phyloP scores from a whole-genome alignment of 2,329 filamentous ascomycete species.

The Penicillium palitans region DNA sequence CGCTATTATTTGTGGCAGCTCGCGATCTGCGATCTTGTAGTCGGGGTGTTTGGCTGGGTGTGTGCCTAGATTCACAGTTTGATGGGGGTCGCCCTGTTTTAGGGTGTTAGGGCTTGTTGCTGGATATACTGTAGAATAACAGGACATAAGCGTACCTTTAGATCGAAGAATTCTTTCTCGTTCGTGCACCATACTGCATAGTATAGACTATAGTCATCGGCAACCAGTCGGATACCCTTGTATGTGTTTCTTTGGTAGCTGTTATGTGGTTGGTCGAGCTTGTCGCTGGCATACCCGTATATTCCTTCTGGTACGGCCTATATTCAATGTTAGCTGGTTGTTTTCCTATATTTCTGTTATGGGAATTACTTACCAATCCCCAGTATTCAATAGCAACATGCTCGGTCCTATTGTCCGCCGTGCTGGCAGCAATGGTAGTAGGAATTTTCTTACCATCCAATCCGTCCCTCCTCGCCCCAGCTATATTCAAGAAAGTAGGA shows the following conservation, averaged over 20 bases:
- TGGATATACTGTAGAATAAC: neutral
- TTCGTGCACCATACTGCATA: slow-evolving; percentile 70
- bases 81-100: slow-evolving; percentile 52
- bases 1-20: slow-evolving; percentile 43
- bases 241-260: slow-evolving; percentile 56
- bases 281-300: slow-evolving; percentile 29
- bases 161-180: slow-evolving; percentile 66
- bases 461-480: slow-evolving; percentile 44
- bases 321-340: neutral
- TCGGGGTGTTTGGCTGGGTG: slow-evolving; percentile 19
- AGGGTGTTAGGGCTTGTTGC: neutral
- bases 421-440: slow-evolving; percentile 31
- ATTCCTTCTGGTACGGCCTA: slow-evolving; percentile 32
- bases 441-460: slow-evolving; percentile 59
- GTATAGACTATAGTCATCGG: slow-evolving; percentile 59
- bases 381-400: slow-evolving; percentile 61
- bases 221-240: slow-evolving; percentile 59
- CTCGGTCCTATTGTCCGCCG: slow-evolving; percentile 43
- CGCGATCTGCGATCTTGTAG: slow-evolving; percentile 21
- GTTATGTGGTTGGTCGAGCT: slow-evolving; percentile 16
- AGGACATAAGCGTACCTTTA: slow-evolving; percentile 47
- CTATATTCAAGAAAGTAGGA: slow-evolving; percentile 57
- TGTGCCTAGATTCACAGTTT: slow-evolving; percentile 50
- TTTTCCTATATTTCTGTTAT: slow-evolving; percentile 6
- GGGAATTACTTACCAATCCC: slow-evolving; percentile 40